phyloP scores from a whole-genome alignment of 2,329 filamentous ascomycete species.

The Claviceps sorghi region DNA sequence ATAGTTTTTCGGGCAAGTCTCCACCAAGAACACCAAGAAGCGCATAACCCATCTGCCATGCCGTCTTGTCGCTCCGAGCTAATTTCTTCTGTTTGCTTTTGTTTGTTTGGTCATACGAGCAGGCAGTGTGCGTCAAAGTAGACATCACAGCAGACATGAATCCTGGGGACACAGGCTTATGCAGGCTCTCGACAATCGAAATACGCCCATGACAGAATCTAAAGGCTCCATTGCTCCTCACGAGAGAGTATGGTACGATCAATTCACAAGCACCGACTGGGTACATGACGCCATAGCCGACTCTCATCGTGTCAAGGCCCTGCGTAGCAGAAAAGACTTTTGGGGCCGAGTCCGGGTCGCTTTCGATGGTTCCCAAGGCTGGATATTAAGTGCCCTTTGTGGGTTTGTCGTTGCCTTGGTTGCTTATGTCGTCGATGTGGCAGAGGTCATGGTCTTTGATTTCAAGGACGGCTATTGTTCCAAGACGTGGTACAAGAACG shows the following conservation, averaged over 20 bases:
- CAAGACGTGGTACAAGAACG: constrained; percentile 56
- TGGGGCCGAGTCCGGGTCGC: constrained; percentile 62
- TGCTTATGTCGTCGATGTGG: constrained; percentile 80
- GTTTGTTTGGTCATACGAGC: not conserved
- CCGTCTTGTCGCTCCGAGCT: not conserved
- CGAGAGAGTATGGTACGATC: constrained; percentile 95
- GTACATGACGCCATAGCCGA: constrained; percentile 95
- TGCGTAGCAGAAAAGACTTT: constrained; percentile 70
- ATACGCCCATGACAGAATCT: constrained; percentile 45
- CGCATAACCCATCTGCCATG: not conserved
- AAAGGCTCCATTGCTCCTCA: constrained; percentile 56
- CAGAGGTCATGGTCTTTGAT: constrained; percentile 75
- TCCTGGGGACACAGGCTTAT: constrained; percentile 49
- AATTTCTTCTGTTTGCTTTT: not conserved
- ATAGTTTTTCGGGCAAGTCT: constrained; percentile 28
- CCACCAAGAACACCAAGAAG: not conserved
- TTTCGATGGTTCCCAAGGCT: constrained; percentile 82
- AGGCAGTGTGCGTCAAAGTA: constrained; percentile 25
- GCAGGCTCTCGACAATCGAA: constrained; percentile 44
- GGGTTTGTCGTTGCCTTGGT: constrained; percentile 72
- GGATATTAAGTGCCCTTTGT: constrained; percentile 83
- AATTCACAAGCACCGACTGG: constrained; percentile 96
- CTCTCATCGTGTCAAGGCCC: constrained; percentile 71
- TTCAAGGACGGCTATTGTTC: constrained; percentile 79
- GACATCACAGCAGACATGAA: constrained; percentile 41